Percentiles rank a stretch among this genome's conserved stretches.
Conservation (phyloP, 2,329 filamentous ascomycete species). For the Fulvia fulva region DNA sequence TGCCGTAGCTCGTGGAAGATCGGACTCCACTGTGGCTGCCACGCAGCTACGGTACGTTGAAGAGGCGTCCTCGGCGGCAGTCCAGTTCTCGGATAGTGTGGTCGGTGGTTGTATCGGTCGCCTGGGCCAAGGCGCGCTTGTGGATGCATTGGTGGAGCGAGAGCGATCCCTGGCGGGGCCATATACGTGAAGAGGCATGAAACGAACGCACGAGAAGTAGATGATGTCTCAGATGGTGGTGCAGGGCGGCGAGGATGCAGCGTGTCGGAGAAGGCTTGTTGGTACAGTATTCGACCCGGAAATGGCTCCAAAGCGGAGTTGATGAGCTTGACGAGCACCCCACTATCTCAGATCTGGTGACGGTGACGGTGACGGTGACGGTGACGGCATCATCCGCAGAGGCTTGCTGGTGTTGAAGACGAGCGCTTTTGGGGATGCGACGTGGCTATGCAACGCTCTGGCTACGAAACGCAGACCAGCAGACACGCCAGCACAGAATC, state of each 20-base stretch:
- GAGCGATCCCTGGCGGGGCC: neutral
- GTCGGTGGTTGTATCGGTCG: neutral
- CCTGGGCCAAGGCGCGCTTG: neutral
- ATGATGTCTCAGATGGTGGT: neutral
- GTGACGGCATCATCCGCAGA: neutral
- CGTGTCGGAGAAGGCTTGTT: neutral
- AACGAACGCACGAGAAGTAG: neutral
- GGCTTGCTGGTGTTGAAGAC: neutral
- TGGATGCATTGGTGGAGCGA: neutral
- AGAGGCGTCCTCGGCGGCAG: neutral
- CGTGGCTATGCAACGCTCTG: slow-evolving; percentile 3
- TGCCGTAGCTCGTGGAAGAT: slow-evolving; percentile 8
- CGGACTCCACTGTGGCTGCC: slow-evolving; percentile 12
- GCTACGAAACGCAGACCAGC: neutral
- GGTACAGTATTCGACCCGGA: neutral
- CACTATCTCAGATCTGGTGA: neutral
- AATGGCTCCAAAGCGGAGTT: neutral
- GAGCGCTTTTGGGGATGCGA: neutral
- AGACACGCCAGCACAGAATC: neutral
- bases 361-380: neutral
- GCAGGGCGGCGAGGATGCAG: neutral
- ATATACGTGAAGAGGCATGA: neutral
- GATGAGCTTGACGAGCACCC: neutral
- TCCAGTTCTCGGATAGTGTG: slow-evolving; percentile 1
- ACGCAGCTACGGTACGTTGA: slow-evolving; percentile 1